Percentiles rank a stretch among this genome's conserved stretches.
Evolutionary conservation across 1,284 basidiomycete genomes (phyloP).

Genomic region (Cystobasidium slooffiae): DNA sequence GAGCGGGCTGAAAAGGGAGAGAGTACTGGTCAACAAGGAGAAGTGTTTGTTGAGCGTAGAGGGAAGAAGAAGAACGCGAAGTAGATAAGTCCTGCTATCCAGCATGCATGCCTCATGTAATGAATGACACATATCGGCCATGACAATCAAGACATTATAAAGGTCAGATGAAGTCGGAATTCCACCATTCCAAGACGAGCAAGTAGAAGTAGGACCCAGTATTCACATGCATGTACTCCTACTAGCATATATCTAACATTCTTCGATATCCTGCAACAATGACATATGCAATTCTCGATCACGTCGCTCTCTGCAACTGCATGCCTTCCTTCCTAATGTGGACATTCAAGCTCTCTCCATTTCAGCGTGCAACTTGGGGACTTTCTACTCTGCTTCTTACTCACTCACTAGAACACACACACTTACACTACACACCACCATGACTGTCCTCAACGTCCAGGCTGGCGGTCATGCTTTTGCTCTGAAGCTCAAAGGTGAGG

Average conservation of each 20-base stretch:
- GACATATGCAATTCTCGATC: not conserved
- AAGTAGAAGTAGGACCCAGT: not conserved
- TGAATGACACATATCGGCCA: not conserved
- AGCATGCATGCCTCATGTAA: not conserved
- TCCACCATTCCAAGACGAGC: not conserved
- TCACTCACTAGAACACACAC: not conserved
- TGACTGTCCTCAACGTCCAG: conserved; percentile 48
- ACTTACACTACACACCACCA: not conserved
- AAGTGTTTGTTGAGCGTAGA: conserved; percentile 14
- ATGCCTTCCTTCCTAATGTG: conserved; percentile 9
- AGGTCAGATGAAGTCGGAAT: too few relatives aligned
- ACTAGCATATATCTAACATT: not conserved
- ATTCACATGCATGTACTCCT: not conserved
- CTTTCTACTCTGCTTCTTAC: not conserved
- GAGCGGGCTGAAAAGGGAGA: not conserved
- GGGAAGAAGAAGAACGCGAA: not conserved
- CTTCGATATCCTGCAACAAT: not conserved
- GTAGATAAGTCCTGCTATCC: not conserved
- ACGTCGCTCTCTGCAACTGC: not conserved
- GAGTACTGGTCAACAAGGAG: not conserved
- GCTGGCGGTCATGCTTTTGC: conserved; percentile 52
- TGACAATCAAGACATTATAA: not conserved
- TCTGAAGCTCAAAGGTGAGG: conserved; percentile 49
- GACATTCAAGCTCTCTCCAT: not conserved
- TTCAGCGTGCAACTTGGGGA: not conserved